Base-by-base conservation (phyloP, 2,329 filamentous ascomycete species). In the Sordariomycetes sp. region DNA sequence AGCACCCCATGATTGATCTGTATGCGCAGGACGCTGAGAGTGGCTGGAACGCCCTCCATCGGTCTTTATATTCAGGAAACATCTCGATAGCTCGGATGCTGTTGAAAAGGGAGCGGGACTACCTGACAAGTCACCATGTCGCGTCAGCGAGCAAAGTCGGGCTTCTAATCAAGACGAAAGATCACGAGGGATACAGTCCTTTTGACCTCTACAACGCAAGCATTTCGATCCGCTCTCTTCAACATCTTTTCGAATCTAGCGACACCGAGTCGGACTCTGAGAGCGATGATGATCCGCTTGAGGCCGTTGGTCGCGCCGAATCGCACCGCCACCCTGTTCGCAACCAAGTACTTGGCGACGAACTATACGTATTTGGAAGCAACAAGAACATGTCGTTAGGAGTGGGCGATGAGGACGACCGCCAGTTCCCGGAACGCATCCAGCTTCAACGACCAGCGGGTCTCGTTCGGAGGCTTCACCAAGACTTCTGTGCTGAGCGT, bases 301-400 rank as follows among this genome's bases (percentile, higher is more conserved):
- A n/a, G n/a, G n/a, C n/a, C n/a, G n/a, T n/a, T n/a, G n/a, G n/a
- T n/a, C n/a, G n/a, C n/a, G n/a, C n/a, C n/a, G n/a, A n/a, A 3
- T 24, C 21, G 17, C 14, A 16, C n/a, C 15, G 17, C 11, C 10
- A 28, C 17, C 14, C 20, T 34, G n/a, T 17, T 18, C 9, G 14
- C 16, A 20, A 21, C 8, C 14, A 16, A 17, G 19, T 26, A 4
- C 39, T 46, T 18, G 90, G 86, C 8, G 86, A 94, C 48, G 92
- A 98, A 51, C 64, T 95, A 1, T 96, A 86, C 49, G 82, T 86
- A 1, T 95, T 96, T 58, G 92, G 92, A 32, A 96, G 88, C 58
- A 98, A 95, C 59, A 93, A 92, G 51, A 98, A 98, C 46, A 61
- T 94, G 8, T 92, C 85, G 0, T 72, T 98, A 16, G 92, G 92